These are phyloP conservation scores for Leccinum arenicola DNA, from an alignment of 768 basidiomycete genomes.

Conservation along the genomic window DNA sequence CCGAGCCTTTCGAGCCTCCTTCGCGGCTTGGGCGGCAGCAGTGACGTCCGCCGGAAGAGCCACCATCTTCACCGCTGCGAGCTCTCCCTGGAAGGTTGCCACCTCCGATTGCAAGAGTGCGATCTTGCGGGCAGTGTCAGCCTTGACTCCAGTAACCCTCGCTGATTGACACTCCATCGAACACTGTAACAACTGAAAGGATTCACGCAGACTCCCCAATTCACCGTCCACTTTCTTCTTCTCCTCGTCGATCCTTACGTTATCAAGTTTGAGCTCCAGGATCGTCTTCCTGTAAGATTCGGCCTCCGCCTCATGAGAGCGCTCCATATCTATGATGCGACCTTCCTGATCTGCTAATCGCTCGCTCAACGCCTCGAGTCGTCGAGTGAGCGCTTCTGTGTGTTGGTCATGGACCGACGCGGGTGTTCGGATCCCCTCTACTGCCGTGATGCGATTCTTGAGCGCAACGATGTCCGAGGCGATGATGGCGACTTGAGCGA, in stretches of 20 bases:
- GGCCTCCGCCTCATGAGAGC: conserved; percentile 6
- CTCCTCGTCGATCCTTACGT: conserved; percentile 3
- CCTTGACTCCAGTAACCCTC: conserved; percentile 12
- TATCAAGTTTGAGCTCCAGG: conserved; percentile 13
- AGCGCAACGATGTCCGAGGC: conserved; percentile 16
- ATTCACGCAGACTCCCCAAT: conserved; percentile 4
- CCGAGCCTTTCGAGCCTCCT: conserved; percentile 1
- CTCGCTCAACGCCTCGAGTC: conserved; percentile 8
- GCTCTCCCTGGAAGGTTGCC: conserved; percentile 3
- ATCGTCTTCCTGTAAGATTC: conserved; percentile 4
- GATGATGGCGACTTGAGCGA: conserved; percentile 2
- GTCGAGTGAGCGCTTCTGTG: conserved; percentile 6
- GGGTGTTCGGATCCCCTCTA: conserved; percentile 7
- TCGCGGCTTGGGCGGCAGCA: conserved; percentile 2
- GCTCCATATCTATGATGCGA: conserved; percentile 9
- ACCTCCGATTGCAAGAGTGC: conserved; percentile 18
- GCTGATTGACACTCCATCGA: conserved; percentile 16
- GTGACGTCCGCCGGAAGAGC: neutral
- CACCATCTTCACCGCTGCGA: conserved; percentile 8
- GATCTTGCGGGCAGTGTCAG: conserved; percentile 18
- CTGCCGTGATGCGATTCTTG: conserved; percentile 14
- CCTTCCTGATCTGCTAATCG: conserved; percentile 12
- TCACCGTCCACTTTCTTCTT: conserved; percentile 6
- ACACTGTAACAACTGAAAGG: neutral
- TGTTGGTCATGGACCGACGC: neutral